Conservation (phyloP, 139 green algal genomes). For the Chlamydomonas incerta region DNA sequence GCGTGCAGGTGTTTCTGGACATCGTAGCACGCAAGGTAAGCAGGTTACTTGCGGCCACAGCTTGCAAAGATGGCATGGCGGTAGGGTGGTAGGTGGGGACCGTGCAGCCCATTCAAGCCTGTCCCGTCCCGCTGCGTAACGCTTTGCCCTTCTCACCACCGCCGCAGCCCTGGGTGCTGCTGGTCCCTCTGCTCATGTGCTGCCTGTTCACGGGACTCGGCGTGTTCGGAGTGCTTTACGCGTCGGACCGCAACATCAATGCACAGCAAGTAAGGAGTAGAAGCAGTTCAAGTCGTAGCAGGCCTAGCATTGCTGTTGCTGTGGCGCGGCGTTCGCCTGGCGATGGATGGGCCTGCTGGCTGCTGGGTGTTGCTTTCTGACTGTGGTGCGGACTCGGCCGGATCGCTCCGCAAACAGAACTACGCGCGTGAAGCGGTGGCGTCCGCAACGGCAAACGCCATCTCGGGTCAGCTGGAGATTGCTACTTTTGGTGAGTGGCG, state of each 20-base stretch:
- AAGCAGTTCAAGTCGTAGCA: no score
- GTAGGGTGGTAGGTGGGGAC: no score
- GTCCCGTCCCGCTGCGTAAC: no score
- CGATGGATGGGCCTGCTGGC: background rate
- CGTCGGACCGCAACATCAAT: background rate
- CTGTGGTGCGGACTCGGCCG: no score
- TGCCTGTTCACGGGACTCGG: conserved; percentile 1
- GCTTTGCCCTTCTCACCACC: no score
- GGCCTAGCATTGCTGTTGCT: no score
- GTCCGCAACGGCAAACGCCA: background rate
- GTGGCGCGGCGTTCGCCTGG: no score
- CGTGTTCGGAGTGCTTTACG: conserved; percentile 24
- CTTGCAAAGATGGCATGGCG: no score
- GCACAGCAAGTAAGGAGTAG: background rate
- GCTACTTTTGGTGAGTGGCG: conserved; percentile 17
- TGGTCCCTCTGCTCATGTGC: background rate
- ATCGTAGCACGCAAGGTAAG: background rate
- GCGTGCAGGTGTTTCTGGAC: conserved; percentile 1
- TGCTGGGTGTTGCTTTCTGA: background rate
- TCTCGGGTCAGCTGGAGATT: conserved; percentile 29
- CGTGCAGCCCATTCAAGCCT: no score
- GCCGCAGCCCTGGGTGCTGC: background rate
- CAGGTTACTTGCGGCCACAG: no score
- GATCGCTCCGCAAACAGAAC: background rate
- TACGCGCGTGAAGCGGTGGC: background rate